Evolutionary conservation across 73 alveolate species (phyloP).

Genomic region (Paramecium sonneborni): DNA sequence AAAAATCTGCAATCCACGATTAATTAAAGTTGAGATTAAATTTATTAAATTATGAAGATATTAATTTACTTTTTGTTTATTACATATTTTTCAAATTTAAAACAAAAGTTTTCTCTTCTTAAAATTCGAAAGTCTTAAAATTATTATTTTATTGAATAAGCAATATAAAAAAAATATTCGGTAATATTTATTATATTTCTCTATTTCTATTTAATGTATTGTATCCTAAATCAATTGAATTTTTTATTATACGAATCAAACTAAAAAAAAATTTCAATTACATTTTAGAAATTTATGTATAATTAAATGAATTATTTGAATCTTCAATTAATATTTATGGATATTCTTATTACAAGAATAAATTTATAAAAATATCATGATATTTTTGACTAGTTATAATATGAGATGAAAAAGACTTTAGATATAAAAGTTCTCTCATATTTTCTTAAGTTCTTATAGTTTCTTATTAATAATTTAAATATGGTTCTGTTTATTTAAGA

Average conservation of each 20-base stretch:
- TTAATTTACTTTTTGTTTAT: background rate
- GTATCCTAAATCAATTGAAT: constrained; percentile 28
- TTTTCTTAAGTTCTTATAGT: background rate
- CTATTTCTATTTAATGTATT: constrained; percentile 1
- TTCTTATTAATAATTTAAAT: background rate
- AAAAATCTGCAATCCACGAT: background rate
- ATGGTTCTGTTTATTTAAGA: background rate
- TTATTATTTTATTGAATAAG: background rate
- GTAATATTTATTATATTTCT: background rate
- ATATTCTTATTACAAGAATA: background rate
- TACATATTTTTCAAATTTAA: background rate
- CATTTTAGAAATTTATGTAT: background rate
- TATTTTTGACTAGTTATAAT: background rate
- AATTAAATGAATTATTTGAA: background rate
- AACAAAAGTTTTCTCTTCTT: background rate
- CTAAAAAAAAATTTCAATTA: background rate
- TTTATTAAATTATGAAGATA: background rate
- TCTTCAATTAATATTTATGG: background rate
- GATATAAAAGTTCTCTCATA: background rate
- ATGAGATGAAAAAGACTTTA: background rate
- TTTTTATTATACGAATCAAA: background rate
- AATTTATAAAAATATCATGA: background rate
- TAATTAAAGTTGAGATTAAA: background rate
- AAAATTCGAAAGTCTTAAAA: background rate
- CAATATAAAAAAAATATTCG: background rate